Evolutionary conservation across 345 rosid species (phyloP).

Genomic region (Lepidium africanum): DNA sequence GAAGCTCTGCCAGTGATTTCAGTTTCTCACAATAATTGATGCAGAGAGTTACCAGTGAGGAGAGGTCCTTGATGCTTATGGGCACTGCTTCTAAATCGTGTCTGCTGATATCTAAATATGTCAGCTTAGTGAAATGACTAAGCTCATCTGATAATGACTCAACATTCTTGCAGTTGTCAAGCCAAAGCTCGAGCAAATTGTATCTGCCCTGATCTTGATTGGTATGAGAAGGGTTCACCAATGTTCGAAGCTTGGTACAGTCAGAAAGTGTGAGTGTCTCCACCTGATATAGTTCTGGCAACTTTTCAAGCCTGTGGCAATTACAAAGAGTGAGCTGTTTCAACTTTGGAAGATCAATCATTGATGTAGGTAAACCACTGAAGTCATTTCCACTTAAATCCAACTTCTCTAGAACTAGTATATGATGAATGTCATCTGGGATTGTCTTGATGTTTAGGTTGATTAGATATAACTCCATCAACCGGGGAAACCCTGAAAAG

Average conservation of each 20-base stretch:
- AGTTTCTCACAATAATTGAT: background rate
- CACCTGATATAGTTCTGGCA: slow-evolving; percentile 2
- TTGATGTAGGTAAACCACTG: background rate
- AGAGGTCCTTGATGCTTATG: background rate
- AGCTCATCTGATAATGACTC: background rate
- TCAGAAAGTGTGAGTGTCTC: slow-evolving; percentile 10
- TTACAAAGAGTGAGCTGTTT: background rate
- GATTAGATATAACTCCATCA: background rate
- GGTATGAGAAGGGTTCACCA: background rate
- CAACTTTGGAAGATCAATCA: background rate
- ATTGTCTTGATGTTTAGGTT: background rate
- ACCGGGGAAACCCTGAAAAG: background rate
- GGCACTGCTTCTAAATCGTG: background rate
- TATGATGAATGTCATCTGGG: background rate
- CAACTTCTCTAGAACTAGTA: slow-evolving; percentile 5
- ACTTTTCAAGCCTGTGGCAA: background rate
- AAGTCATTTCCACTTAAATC: slow-evolving; percentile 5
- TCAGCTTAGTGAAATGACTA: background rate
- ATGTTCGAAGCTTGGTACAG: background rate
- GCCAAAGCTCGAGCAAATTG: slow-evolving; percentile 2
- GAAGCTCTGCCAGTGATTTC: background rate
- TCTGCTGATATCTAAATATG: background rate
- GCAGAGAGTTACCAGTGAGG: background rate
- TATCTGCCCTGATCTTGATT: background rate
- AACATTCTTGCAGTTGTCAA: background rate